Base-by-base conservation (phyloP, 176 grass and related monocot genomes). In the Alloteropsis semialata region DNA sequence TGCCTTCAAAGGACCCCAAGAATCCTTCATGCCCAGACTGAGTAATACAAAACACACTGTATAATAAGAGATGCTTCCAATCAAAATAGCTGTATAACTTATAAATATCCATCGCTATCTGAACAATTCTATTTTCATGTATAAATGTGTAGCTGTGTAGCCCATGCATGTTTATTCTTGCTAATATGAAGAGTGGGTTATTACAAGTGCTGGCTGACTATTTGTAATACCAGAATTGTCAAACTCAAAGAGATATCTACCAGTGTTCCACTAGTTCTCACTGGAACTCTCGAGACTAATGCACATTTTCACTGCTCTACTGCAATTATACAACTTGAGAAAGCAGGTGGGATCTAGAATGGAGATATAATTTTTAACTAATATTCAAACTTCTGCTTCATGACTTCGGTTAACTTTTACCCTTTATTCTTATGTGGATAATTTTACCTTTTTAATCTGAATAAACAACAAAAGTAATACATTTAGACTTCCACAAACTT, bases 11-110 rank as follows among this genome's bases (percentile, higher is more conserved):
- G 96, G 96, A 77, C 96, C 96, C 96, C 92, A 98, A 71, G 96
- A 87, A 86, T 98, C 92, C 86, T 98, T 98, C 92, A 95, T 98
- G 42, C 92, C 96, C 83, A 98, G 88, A 92, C 96, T 98, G 96
- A 77, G 76, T 76, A 30, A 81, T 27, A 71, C 39, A 29, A 76
- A 71, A 80, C 9, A 85, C 48, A 44, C n/a, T 66, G 46, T 51
- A 86, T 71, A 54, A 84, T 42, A 84, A 75, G 77, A 83, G 24
- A 86, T 72, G 73, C 17, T 76, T 85, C 46, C 48, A 72, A 29
- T 72, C 34, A 80, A 65, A 3, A 74, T 50, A 85, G 48, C n/a
- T 57, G 59, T 58, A 78, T 54, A 17, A 51, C 29, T 54, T 73
- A 10, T 16, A 84, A 57, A 5, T 76, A 11, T 78, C 43, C 41